These are phyloP conservation scores for Rhizomucor miehei DNA, from an alignment of 371 early-diverging fungal genomes.

Conservation along the genomic window DNA sequence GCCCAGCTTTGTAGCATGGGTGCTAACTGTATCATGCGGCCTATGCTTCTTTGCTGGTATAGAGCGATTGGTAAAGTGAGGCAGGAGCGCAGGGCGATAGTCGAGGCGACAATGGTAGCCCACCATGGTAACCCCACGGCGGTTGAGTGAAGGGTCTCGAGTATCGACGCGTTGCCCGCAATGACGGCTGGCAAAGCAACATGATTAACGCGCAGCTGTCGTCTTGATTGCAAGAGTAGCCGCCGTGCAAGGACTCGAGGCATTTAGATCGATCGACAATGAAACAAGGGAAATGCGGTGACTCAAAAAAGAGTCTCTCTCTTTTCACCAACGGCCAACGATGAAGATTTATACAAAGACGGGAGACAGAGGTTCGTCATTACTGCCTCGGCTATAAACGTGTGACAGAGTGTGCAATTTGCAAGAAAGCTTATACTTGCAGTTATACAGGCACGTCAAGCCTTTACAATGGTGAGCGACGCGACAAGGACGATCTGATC, in stretches of 20 bases:
- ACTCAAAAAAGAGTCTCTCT: background rate
- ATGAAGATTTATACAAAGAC: slow-evolving; percentile 89
- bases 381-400: background rate
- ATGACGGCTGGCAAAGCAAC: slow-evolving; percentile 21
- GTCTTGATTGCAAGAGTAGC: background rate
- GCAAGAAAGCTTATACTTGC: background rate
- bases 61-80: slow-evolving; percentile 77
- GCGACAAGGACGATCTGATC: slow-evolving; percentile 79
- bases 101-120: slow-evolving; percentile 60
- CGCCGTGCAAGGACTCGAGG: background rate
- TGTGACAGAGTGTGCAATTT: background rate
- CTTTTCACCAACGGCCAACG: background rate
- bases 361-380: slow-evolving; percentile 89
- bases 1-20: slow-evolving; percentile 69
- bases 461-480: slow-evolving; percentile 88
- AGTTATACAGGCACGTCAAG: slow-evolving; percentile 69
- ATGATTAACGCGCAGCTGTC: background rate
- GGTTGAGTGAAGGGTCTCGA: slow-evolving; percentile 39
- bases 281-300: background rate
- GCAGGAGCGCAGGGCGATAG: slow-evolving; percentile 55
- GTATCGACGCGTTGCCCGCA: slow-evolving; percentile 40
- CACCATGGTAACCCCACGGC: slow-evolving; percentile 64
- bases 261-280: background rate
- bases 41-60: slow-evolving; percentile 62
- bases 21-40: slow-evolving; percentile 53